A percentile compares a stretch with the other conserved stretches of the same genome.
These are phyloP conservation scores for Russula virescens DNA, from an alignment of 768 basidiomycete genomes.

Conservation along the genomic window DNA sequence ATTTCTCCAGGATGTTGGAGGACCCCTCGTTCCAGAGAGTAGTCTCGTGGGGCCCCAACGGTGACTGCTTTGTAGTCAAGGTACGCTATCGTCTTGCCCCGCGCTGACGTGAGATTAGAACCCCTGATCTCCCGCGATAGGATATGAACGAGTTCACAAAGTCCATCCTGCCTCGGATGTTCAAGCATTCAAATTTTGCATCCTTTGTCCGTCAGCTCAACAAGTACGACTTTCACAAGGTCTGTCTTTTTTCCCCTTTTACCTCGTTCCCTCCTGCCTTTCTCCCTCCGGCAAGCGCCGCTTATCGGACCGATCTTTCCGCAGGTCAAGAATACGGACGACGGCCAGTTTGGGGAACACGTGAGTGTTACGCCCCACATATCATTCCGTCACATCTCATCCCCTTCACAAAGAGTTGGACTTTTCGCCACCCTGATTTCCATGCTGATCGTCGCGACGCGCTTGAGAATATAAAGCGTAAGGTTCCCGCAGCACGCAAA, in stretches of 20 bases:
- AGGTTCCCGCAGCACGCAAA: slow-evolving; percentile 40
- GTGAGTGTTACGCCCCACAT: slow-evolving; percentile 33
- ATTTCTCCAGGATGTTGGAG: slow-evolving; percentile 70
- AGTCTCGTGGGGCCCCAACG: slow-evolving; percentile 77
- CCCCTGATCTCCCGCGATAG: slow-evolving; percentile 29
- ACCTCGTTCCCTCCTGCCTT: neutral
- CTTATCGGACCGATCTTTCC: slow-evolving; percentile 15
- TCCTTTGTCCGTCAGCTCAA: slow-evolving; percentile 89
- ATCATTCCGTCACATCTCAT: slow-evolving; percentile 25
- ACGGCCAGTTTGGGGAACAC: slow-evolving; percentile 62
- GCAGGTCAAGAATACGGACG: slow-evolving; percentile 79
- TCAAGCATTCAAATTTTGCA: slow-evolving; percentile 95
- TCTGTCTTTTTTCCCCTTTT: slow-evolving; percentile 27
- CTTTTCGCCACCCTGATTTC: slow-evolving; percentile 49
- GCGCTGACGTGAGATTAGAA: slow-evolving; percentile 13
- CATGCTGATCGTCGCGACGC: slow-evolving; percentile 47
- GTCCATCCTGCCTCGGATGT: slow-evolving; percentile 80
- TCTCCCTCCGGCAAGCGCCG: slow-evolving; percentile 14
- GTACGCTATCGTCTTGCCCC: slow-evolving; percentile 17
- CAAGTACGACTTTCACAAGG: slow-evolving; percentile 97
- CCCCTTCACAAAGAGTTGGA: slow-evolving; percentile 37
- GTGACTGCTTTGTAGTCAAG: slow-evolving; percentile 90
- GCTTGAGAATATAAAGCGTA: slow-evolving; percentile 63
- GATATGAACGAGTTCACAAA: slow-evolving; percentile 98
- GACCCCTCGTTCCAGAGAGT: slow-evolving; percentile 65